These are phyloP conservation scores for Claviceps pazoutovae DNA, from an alignment of 2,329 filamentous ascomycete genomes.

Conservation along the genomic window DNA sequence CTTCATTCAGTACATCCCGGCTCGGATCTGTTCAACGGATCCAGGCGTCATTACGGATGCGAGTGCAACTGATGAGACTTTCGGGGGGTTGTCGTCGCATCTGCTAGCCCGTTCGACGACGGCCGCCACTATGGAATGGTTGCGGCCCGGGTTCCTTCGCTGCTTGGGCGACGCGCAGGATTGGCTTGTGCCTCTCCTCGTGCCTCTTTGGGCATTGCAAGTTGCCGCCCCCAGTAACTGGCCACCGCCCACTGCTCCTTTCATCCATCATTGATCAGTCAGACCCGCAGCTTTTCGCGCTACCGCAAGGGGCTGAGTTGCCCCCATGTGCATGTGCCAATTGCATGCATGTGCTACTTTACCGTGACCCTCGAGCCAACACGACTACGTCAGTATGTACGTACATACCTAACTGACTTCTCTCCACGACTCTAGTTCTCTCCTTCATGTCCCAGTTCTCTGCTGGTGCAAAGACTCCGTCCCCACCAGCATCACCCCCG, in stretches of 20 bases:
- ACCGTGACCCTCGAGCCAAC: neutral
- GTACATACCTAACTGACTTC: neutral
- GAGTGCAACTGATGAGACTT: too few relatives aligned
- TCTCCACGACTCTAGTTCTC: constrained; percentile 44
- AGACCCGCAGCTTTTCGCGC: neutral
- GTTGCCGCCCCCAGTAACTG: neutral
- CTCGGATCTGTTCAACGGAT: neutral
- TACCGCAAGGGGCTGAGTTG: neutral
- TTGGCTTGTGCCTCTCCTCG: too few relatives aligned
- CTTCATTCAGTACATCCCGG: neutral
- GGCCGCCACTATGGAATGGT: too few relatives aligned
- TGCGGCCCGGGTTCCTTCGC: too few relatives aligned
- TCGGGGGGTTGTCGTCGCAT: too few relatives aligned
- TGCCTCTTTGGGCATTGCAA: too few relatives aligned
- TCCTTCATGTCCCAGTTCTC: constrained; percentile 82
- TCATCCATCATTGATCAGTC: neutral
- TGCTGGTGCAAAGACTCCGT: constrained; percentile 31
- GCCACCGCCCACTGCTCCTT: neutral
- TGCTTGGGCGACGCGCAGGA: too few relatives aligned
- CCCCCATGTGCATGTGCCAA: neutral
- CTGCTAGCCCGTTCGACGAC: too few relatives aligned
- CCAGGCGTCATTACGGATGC: neutral
- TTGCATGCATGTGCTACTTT: neutral
- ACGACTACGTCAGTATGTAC: neutral
- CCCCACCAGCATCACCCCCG: constrained; percentile 31